Percentiles rank a stretch among this genome's conserved stretches.
Evolutionary conservation across 805 yeast genomes (phyloP).

Genomic region (Torulaspora gathmanii): DNA sequence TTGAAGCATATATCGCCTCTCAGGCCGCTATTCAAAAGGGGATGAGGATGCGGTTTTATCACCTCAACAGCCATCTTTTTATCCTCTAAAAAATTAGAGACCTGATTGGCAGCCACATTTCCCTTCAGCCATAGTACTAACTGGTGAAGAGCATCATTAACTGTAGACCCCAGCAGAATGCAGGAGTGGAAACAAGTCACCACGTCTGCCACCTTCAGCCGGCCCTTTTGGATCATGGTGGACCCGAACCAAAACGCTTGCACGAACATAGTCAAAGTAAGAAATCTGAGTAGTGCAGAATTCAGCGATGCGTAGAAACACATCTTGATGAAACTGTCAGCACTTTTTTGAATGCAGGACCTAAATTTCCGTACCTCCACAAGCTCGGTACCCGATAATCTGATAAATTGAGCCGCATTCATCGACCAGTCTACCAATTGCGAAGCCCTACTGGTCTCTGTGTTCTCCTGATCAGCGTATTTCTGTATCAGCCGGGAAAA

Average conservation of each 20-base stretch:
- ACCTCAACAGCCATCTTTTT: background rate
- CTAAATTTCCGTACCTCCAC: slow-evolving; percentile 47
- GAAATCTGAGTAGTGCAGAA: slow-evolving; percentile 48
- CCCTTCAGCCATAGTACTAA: slow-evolving; percentile 66
- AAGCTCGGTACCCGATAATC: slow-evolving; percentile 53
- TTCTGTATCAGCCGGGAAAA: slow-evolving; percentile 50
- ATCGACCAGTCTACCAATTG: slow-evolving; percentile 68
- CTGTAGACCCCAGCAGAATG: slow-evolving; percentile 58
- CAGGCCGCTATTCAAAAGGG: background rate
- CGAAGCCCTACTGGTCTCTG: slow-evolving; percentile 50
- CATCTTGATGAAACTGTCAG: slow-evolving; percentile 40
- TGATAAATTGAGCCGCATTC: slow-evolving; percentile 53
- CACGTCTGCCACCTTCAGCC: slow-evolving; percentile 55
- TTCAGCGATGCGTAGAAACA: slow-evolving; percentile 51
- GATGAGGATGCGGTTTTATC: slow-evolving; percentile 5
- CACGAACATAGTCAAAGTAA: slow-evolving; percentile 72
- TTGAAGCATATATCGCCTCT: slow-evolving; percentile 7
- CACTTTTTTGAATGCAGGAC: slow-evolving; percentile 30
- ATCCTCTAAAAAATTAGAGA: slow-evolving; percentile 40
- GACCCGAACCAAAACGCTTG: slow-evolving; percentile 94
- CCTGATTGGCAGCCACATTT: slow-evolving; percentile 54
- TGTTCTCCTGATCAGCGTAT: slow-evolving; percentile 54
- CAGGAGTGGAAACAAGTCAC: slow-evolving; percentile 83
- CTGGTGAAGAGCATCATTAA: slow-evolving; percentile 53
- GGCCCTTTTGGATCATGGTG: slow-evolving; percentile 50